Evolutionary conservation across 257 asterid genomes (phyloP).

Genomic region (Solanum bukasovii): DNA sequence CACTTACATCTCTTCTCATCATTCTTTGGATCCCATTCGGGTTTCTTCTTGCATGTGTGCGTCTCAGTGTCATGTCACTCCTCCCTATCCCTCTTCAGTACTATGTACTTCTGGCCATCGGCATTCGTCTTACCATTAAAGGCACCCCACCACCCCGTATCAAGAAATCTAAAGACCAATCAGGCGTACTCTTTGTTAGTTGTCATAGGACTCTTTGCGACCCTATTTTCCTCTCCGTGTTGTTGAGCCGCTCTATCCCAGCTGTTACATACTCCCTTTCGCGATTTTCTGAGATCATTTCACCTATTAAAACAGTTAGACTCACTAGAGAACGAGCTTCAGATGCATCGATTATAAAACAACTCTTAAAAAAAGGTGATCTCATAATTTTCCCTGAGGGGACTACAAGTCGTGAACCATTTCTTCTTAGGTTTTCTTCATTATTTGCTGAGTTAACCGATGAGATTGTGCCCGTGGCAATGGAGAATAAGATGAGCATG

Average conservation of each 20-base stretch:
- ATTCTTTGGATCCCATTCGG: constrained; percentile 31
- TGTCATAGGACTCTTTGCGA: constrained; percentile 15
- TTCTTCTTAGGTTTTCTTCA: constrained; percentile 31
- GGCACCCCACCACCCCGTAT: constrained; percentile 9
- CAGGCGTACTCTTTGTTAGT: constrained; percentile 13
- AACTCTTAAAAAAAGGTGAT: not conserved
- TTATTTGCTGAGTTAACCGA: constrained; percentile 40
- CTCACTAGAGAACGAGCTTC: constrained; percentile 7
- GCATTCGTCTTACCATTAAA: not conserved
- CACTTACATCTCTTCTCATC: constrained; percentile 11
- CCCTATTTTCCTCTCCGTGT: constrained; percentile 1
- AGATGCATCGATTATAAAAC: constrained; percentile 14
- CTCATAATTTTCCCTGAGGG: constrained; percentile 23
- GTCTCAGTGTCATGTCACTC: not conserved
- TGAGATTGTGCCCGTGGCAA: constrained; percentile 39
- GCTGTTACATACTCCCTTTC: constrained; percentile 16
- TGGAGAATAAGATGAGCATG: constrained; percentile 30
- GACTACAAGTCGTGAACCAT: constrained; percentile 40
- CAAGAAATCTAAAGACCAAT: not conserved
- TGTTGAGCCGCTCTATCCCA: constrained; percentile 8
- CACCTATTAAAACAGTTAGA: constrained; percentile 10
- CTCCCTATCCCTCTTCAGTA: not conserved
- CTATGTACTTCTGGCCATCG: not conserved
- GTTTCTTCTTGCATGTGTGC: not conserved
- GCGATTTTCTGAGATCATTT: not conserved